Percentiles rank a stretch among this genome's conserved stretches.
Conservation (phyloP, 2,329 filamentous ascomycete species). For the Cladosporium cucumerinum region DNA sequence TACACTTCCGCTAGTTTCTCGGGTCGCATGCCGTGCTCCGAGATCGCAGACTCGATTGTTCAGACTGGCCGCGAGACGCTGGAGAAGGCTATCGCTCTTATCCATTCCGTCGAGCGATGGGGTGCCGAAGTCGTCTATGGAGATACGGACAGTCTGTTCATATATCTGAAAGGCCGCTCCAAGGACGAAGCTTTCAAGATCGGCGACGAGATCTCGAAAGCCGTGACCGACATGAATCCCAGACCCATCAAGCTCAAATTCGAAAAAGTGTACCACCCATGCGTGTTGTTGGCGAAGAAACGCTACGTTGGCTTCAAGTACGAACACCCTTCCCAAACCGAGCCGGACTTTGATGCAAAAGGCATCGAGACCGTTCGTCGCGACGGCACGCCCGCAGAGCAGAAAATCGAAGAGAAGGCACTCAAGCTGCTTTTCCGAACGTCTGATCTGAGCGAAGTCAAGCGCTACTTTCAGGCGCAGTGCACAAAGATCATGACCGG, state of each 20-base stretch:
- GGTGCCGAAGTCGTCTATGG: slow-evolving; percentile 96
- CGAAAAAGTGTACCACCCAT: slow-evolving; percentile 97
- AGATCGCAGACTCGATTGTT: slow-evolving; percentile 97
- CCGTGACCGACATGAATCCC: slow-evolving; percentile 85
- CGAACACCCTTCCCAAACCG: slow-evolving; percentile 69
- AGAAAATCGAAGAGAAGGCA: slow-evolving; percentile 93
- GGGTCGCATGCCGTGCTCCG: slow-evolving; percentile 93
- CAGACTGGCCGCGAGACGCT: slow-evolving; percentile 93
- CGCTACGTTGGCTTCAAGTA: slow-evolving; percentile 98
- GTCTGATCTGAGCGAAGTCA: slow-evolving; percentile 82
- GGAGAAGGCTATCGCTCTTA: slow-evolving; percentile 87
- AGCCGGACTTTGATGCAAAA: slow-evolving; percentile 93
- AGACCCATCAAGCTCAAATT: slow-evolving; percentile 94
- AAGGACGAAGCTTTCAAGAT: slow-evolving; percentile 87
- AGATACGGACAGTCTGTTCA: slow-evolving; percentile 92
- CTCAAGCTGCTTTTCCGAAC: slow-evolving; percentile 87
- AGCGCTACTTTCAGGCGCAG: slow-evolving; percentile 83
- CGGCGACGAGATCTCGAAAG: slow-evolving; percentile 84
- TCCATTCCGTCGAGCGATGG: slow-evolving; percentile 85
- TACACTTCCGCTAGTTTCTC: slow-evolving; percentile 97
- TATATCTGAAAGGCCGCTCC: slow-evolving; percentile 83
- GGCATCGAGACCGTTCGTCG: slow-evolving; percentile 96
- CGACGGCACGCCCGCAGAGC: slow-evolving; percentile 90
- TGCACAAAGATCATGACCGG: slow-evolving; percentile 91
- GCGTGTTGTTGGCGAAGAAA: slow-evolving; percentile 91